Conservation (phyloP, 495 filamentous ascomycete species). For the Bacidia gigantensis region DNA sequence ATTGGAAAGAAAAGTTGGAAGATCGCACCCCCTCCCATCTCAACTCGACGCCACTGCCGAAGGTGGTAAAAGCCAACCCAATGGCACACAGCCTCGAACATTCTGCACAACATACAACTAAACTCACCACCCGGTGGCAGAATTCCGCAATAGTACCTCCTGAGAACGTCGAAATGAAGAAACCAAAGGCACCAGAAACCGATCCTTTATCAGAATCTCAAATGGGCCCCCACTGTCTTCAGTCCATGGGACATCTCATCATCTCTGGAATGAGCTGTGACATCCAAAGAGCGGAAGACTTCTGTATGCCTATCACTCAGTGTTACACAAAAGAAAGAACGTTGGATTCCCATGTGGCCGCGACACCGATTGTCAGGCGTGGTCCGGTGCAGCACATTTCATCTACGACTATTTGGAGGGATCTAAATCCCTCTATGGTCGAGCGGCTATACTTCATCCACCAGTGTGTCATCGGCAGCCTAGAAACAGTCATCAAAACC, state of each 20-base stretch:
- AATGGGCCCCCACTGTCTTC: too few species aligned
- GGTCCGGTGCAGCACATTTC: conserved; percentile 7
- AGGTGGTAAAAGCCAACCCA: too few species aligned
- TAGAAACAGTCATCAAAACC: conserved; percentile 9
- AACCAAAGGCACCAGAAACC: too few species aligned
- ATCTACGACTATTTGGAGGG: conserved; percentile 16
- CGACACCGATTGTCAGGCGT: neutral
- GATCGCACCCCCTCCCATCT: too few species aligned
- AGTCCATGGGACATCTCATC: neutral
- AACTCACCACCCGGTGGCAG: too few species aligned
- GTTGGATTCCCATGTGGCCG: neutral
- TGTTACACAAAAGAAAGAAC: conserved; percentile 1
- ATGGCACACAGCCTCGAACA: too few species aligned
- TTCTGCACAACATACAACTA: too few species aligned
- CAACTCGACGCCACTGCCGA: too few species aligned
- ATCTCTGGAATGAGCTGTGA: conserved; percentile 4
- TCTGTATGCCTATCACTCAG: conserved; percentile 9
- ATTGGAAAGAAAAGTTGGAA: neutral
- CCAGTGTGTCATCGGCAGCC: conserved; percentile 5
- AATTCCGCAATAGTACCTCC: too few species aligned
- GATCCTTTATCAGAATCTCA: too few species aligned
- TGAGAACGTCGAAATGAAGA: too few species aligned
- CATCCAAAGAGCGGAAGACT: conserved; percentile 4
- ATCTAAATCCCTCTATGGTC: conserved; percentile 9
- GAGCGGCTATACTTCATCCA: conserved; percentile 13